Base-by-base conservation (phyloP, 805 yeast genomes). In the Kodamaea kaohsiungensis region DNA sequence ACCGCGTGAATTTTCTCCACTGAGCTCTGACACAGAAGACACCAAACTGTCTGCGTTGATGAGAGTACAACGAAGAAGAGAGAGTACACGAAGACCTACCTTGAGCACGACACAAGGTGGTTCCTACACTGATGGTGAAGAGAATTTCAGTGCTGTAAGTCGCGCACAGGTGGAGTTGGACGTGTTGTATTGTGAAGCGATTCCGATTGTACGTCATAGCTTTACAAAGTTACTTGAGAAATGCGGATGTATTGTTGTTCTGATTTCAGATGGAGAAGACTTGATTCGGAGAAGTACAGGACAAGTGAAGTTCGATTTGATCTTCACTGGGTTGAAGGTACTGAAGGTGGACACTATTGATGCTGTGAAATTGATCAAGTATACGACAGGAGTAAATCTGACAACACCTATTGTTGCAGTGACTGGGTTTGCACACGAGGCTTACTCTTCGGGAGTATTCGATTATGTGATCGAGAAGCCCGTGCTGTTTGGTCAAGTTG, bases 101-200 rank as follows among this genome's bases (percentile, higher is more conserved):
- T 9, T 46, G 1, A 46, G 52, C 35, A 38, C 42, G 5, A 18
- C 48, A 12, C 30, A 52, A 48, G 53, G 50, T 46, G 53, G 50
- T 46, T 18, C 46, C 45, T 27, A 57, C 55, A 19, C 59, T 30
- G 43, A 50, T 18, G 47, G 49, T 16, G 49, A 46, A 35, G 40
- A 27, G 2, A 48, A 46, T 9, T 30, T 9, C 35, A 30, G 35
- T 30, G 25, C 9, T 19, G 25, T 16, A 2, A 10, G 16, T 27
- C 45, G 27, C 8, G 30, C n/a, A 42, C 51, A 2, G 57, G 60
- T 56, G 52, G 78, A 76, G 37, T 68, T 88, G 60, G 92, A 89
- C 65, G 85, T 91, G 3, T 73, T 93, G 46, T 75, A 91, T 12
- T 91, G 97, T 69, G 97, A 91, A 62, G 91, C 95, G 1, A 89